These are phyloP conservation scores for Coemansia umbellata DNA, from an alignment of 192 early-diverging fungal genomes.

Conservation along the genomic window DNA sequence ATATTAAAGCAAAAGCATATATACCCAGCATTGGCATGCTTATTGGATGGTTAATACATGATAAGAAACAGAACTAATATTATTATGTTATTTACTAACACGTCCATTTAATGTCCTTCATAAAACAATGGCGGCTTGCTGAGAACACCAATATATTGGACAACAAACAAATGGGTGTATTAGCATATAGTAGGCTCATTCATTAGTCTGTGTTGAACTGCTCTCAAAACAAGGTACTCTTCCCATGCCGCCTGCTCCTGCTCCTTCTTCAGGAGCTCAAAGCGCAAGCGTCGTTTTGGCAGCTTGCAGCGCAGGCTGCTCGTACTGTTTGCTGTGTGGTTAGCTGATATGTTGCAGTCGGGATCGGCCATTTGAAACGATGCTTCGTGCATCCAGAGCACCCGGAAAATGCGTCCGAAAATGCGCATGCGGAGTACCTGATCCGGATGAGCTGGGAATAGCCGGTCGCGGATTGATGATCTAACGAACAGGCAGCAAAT, in stretches of 20 bases:
- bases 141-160: background rate
- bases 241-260: constrained; percentile 47
- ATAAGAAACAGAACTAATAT: too few relatives aligned
- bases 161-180: background rate
- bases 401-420: constrained; percentile 58
- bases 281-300: constrained; percentile 3
- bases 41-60: too few relatives aligned
- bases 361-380: background rate
- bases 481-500: constrained; percentile 57
- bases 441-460: constrained; percentile 56
- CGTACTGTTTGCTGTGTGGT: background rate
- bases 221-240: constrained; percentile 43
- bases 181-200: constrained; percentile 18
- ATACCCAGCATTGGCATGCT: too few relatives aligned
- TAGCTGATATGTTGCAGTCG: background rate
- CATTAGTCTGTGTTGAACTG: constrained; percentile 34
- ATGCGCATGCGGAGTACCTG: constrained; percentile 60
- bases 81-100: background rate
- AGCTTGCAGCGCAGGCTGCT: constrained; percentile 1
- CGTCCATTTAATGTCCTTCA: background rate
- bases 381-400: constrained; percentile 18
- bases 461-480: constrained; percentile 64
- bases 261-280: constrained; percentile 37
- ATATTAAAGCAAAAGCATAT: too few relatives aligned
- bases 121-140: background rate